phyloP scores from a whole-genome alignment of 177 flowering plant genomes.

The Tripterygium wilfordii region DNA sequence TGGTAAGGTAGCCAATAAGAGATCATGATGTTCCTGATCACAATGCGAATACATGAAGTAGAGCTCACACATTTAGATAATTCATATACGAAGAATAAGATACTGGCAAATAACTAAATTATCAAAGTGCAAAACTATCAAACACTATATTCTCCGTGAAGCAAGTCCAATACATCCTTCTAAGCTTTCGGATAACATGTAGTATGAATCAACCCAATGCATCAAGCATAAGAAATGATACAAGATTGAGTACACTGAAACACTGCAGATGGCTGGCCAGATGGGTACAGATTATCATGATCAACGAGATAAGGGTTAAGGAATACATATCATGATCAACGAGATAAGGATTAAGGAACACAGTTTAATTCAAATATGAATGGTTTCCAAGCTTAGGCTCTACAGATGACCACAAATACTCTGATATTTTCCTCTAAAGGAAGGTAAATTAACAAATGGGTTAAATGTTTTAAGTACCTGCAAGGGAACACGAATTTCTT shows the following conservation, averaged over 20 bases:
- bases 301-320: not conserved
- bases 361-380: not conserved
- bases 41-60: constrained; percentile 10
- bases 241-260: no score
- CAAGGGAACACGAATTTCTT: constrained; percentile 94
- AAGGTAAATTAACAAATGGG: constrained; percentile 5
- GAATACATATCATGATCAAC: no score
- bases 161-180: no score
- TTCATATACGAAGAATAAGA: constrained; percentile 4
- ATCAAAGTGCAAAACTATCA: not conserved
- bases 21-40: constrained; percentile 92
- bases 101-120: not conserved
- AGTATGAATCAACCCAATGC: no score
- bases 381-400: not conserved
- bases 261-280: no score
- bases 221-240: no score
- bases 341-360: no score
- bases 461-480: constrained; percentile 80
- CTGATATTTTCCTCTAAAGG: not conserved
- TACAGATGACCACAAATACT: not conserved
- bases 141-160: not conserved
- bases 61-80: constrained; percentile 3
- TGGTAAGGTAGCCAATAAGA: constrained; percentile 68
- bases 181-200: no score
- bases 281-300: not conserved